Conservation (phyloP, 2,329 filamentous ascomycete species). For the Epichloe typhina region DNA sequence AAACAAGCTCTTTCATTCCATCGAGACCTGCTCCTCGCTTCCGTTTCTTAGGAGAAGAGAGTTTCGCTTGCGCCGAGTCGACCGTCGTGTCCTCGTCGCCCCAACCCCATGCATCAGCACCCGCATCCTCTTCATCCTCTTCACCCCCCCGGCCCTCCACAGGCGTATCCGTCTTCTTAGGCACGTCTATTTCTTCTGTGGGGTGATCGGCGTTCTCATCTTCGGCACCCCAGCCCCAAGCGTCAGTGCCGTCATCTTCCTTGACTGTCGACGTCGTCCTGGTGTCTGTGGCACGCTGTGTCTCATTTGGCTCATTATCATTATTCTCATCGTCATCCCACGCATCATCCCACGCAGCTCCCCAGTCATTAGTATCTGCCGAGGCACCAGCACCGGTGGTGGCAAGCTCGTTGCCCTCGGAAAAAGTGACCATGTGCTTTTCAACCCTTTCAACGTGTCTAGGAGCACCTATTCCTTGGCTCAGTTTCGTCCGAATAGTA, state of each 20-base stretch:
- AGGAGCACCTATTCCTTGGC: constrained; percentile 50
- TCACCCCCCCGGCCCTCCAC: constrained; percentile 5
- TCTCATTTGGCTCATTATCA: constrained; percentile 16
- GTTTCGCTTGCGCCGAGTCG: constrained; percentile 11
- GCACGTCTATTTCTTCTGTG: constrained; percentile 5
- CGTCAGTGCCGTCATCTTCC: constrained; percentile 42
- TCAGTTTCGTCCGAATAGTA: constrained; percentile 55
- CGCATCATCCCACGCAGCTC: constrained; percentile 60
- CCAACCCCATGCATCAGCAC: constrained; percentile 71
- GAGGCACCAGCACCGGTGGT: constrained; percentile 35
- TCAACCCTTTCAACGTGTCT: constrained; percentile 73
- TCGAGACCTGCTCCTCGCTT: constrained; percentile 15
- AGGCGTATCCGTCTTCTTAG: not conserved
- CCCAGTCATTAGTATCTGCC: constrained; percentile 51
- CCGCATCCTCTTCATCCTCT: constrained; percentile 24
- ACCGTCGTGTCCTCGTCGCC: constrained; percentile 47
- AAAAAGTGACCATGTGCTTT: constrained; percentile 60
- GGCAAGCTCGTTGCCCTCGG: constrained; percentile 51
- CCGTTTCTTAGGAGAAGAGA: constrained; percentile 7
- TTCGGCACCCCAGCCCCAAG: constrained; percentile 78
- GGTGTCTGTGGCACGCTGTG: constrained; percentile 3
- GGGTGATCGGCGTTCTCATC: constrained; percentile 15
- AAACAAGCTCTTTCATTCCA: constrained; percentile 50
- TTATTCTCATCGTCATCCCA: constrained; percentile 61
- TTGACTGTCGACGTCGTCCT: constrained; percentile 8